Evolutionary conservation across 805 yeast genomes (phyloP), one percentile per base, ranked within the genome.

Genomic region (Millerozyma acaciae): DNA sequence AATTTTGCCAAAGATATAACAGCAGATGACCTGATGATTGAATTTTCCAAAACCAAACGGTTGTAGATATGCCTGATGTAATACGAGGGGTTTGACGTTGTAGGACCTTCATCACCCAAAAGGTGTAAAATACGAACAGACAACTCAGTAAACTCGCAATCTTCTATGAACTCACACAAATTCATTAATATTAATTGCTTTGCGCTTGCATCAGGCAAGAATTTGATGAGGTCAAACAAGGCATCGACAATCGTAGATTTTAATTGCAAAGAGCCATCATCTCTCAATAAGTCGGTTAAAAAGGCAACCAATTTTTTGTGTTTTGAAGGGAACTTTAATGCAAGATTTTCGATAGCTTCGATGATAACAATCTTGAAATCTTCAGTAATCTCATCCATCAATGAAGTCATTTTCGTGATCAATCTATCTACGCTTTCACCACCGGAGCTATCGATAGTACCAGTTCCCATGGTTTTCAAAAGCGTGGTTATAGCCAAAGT

Each of bases 401-500:
- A 83, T 22, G 82, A 80, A 20, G 93, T 73, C 64, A 93, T 87
- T 35, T 88, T 89, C 42, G 80, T 73, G 61, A 93, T 86, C 48
- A 93, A 74, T 50, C 95, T 75, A 57, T 90, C 96, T 36, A 93
- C 96, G 39, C 58, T 62, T 40, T 85, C 87, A 10, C 65, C 60
- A 39, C 65, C 60, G 7, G 50, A 37, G 10, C 55, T 56, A 40
- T 59, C 66, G 26, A 62, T 42, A 17, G 69, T 57, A 32, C 71
- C 70, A 41, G 86, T 82, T 44, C 89, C 88, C 55, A 97, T 96
- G 2, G 97, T 90, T 65, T 90, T 93, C 60, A 93, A 76, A 53
- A 93, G 70, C 2, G 97, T 90, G 21, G 97, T 93, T 56, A 93
- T 93, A 17, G 98, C 97, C 61, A 87, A 90, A 10, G 98, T 93